Evolutionary conservation across 2,329 filamentous ascomycete genomes (phyloP).

Genomic region (Clonostachys solani): DNA sequence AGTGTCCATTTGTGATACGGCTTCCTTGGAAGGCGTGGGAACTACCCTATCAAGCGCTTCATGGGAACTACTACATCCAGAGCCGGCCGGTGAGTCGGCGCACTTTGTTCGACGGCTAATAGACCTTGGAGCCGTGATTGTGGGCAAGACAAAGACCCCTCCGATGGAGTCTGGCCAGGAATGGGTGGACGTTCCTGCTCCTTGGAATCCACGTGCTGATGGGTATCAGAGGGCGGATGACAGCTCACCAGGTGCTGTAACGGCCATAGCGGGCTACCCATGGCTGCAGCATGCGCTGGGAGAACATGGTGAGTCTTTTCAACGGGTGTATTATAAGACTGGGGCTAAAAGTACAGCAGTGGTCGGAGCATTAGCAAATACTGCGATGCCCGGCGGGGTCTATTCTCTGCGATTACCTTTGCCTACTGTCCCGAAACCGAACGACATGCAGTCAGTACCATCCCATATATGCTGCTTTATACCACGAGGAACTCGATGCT

Average conservation of each 20-base stretch:
- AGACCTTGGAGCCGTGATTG: slow-evolving; percentile 51
- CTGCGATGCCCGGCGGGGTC: slow-evolving; percentile 16
- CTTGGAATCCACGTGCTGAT: slow-evolving; percentile 42
- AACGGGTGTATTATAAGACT: too few relatives aligned
- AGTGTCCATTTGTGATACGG: slow-evolving; percentile 25
- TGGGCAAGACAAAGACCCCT: slow-evolving; percentile 48
- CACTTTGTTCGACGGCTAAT: slow-evolving; percentile 49
- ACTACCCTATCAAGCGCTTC: slow-evolving; percentile 55
- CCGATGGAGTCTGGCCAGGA: slow-evolving; percentile 40
- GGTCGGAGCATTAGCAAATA: slow-evolving; percentile 11
- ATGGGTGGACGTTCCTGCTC: slow-evolving; percentile 31
- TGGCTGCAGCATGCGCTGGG: slow-evolving; percentile 33
- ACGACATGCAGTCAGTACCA: slow-evolving; percentile 4
- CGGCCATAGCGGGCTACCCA: slow-evolving; percentile 29
- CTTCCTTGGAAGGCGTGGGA: slow-evolving; percentile 39
- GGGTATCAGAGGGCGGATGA: slow-evolving; percentile 30
- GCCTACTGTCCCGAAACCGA: not conserved
- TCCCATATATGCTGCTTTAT: slow-evolving; percentile 4
- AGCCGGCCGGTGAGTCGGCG: slow-evolving; percentile 36
- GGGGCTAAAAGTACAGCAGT: not conserved
- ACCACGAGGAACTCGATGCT: slow-evolving; percentile 4
- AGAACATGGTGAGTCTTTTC: slow-evolving; percentile 13
- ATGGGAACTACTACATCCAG: slow-evolving; percentile 48
- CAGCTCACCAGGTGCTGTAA: slow-evolving; percentile 30
- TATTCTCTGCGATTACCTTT: slow-evolving; percentile 19